phyloP scores from a whole-genome alignment of 805 yeast species.

The Schwanniomyces yamadae region DNA sequence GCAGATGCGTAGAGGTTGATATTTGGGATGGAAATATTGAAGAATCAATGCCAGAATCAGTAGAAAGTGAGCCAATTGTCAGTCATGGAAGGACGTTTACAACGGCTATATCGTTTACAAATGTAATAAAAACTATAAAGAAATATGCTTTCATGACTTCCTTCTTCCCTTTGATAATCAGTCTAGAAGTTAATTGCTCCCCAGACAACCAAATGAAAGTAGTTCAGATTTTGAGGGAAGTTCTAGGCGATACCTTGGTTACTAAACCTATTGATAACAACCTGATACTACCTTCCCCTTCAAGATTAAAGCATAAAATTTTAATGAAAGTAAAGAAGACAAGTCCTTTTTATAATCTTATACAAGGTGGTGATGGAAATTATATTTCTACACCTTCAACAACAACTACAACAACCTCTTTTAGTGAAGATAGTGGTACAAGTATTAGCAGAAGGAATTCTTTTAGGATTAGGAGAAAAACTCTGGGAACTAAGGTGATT shows the following conservation, averaged over 20 bases:
- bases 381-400: constrained; percentile 17
- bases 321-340: constrained; percentile 76
- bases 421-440: constrained; percentile 37
- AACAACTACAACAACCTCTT: constrained; percentile 40
- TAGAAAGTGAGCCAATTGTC: constrained; percentile 69
- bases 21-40: constrained; percentile 75
- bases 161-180: constrained; percentile 80
- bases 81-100: constrained; percentile 89
- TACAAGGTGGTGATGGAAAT: constrained; percentile 20
- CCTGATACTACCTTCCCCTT: constrained; percentile 65
- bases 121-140: constrained; percentile 70
- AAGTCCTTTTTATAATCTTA: constrained; percentile 15
- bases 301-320: constrained; percentile 64
- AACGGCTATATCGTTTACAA: constrained; percentile 61
- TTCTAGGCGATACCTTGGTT: constrained; percentile 60
- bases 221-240: constrained; percentile 49
- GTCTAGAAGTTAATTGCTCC: constrained; percentile 82
- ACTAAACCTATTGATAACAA: constrained; percentile 33
- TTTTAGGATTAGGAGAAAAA: constrained; percentile 21
- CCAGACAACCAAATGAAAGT: constrained; percentile 63
- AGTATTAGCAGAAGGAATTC: constrained; percentile 13
- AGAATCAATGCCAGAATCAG: constrained; percentile 14
- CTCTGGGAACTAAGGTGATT: constrained; percentile 21
- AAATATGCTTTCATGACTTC: constrained; percentile 88
- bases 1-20: constrained; percentile 93